Conservation (phyloP, 2,329 filamentous ascomycete species). For the Ophiostoma pallidulum region DNA sequence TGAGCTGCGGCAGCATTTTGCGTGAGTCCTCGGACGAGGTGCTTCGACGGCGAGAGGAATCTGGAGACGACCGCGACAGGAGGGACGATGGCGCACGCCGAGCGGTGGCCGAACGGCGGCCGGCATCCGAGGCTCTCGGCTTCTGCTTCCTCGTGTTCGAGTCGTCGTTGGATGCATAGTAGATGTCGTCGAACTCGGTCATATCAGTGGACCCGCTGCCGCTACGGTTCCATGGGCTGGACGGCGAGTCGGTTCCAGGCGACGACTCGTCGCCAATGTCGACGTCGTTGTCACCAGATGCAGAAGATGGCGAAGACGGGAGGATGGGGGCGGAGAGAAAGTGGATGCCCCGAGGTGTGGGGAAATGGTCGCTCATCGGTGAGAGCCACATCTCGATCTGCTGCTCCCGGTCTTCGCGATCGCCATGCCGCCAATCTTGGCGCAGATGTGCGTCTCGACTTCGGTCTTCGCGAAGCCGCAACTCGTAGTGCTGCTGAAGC, state of each 20-base stretch:
- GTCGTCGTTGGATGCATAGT: conserved; percentile 78
- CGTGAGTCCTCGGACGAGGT: conserved; percentile 25
- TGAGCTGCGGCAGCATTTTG: conserved; percentile 37
- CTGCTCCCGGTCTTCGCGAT: conserved; percentile 28
- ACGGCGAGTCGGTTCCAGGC: conserved; percentile 27
- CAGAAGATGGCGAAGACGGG: conserved; percentile 50
- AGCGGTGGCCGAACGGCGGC: conserved; percentile 25
- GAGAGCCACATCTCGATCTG: conserved; percentile 51
- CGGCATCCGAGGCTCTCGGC: conserved; percentile 31
- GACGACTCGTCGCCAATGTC: conserved; percentile 25
- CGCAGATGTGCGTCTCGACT: conserved; percentile 30
- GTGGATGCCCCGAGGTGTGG: conserved; percentile 58
- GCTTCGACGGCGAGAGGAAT: background rate
- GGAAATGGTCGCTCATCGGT: conserved; percentile 56
- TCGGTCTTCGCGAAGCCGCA: conserved; percentile 19
- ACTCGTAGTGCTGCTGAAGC: conserved; percentile 1
- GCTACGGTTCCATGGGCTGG: conserved; percentile 50
- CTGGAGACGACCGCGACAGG: too few species aligned
- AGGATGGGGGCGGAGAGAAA: conserved; percentile 55
- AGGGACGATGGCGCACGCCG: conserved; percentile 17
- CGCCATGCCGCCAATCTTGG: conserved; percentile 14
- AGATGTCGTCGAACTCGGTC: conserved; percentile 77
- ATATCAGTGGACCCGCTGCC: conserved; percentile 49
- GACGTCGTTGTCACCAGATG: conserved; percentile 37
- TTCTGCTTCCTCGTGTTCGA: conserved; percentile 30